phyloP scores from a whole-genome alignment of 2,329 filamentous ascomycete species.

The Colletotrichum eleusines region DNA sequence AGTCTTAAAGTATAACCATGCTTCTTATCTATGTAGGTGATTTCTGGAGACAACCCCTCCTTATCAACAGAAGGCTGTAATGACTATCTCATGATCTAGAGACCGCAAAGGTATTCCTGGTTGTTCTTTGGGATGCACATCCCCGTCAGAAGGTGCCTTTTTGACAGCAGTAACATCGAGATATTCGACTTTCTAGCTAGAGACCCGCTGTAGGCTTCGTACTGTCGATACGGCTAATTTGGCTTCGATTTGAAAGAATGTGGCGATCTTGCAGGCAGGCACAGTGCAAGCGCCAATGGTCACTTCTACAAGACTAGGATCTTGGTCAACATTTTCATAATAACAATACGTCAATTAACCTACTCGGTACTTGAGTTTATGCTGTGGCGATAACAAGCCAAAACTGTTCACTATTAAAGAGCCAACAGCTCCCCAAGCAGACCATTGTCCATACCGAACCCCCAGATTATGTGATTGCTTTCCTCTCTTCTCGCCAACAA shows the following conservation, averaged over 20 bases:
- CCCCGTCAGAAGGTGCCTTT: not conserved
- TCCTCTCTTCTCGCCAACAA: constrained; percentile 1
- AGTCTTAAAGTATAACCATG: not conserved
- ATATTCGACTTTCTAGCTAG: not conserved
- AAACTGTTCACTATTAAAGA: not conserved
- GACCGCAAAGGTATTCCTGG: not conserved
- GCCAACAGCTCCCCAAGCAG: constrained; percentile 3
- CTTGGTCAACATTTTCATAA: not conserved
- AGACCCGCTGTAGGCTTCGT: not conserved
- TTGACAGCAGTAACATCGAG: not conserved
- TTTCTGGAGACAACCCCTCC: not conserved
- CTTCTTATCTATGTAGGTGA: not conserved
- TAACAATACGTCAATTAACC: not conserved
- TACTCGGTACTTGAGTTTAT: not conserved
- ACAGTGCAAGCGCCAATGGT: not conserved
- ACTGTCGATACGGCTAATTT: not conserved
- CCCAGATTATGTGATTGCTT: not conserved
- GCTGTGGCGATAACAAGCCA: not conserved
- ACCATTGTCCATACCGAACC: not conserved
- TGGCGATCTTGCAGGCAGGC: not conserved
- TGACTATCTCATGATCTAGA: not conserved
- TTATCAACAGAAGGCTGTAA: not conserved
- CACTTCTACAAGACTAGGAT: not conserved
- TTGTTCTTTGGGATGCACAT: not conserved
- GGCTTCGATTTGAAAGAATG: not conserved